These are phyloP conservation scores for Malassezia vespertilionis DNA, from an alignment of 1,284 basidiomycete species.

Conservation along the genomic window DNA sequence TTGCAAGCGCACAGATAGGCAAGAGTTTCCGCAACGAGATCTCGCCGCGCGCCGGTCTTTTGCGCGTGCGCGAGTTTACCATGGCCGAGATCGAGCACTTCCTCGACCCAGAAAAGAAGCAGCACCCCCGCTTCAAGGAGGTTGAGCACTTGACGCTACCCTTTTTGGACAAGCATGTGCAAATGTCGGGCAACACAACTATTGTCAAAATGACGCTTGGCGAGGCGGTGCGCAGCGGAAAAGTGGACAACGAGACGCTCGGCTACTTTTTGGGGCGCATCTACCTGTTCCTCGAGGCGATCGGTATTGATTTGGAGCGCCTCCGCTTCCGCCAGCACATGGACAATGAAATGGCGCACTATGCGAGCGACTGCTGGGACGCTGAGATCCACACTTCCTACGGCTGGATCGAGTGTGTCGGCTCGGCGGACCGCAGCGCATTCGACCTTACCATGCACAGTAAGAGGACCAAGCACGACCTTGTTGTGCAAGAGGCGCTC, in stretches of 20 bases:
- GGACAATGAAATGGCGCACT: slow-evolving; percentile 97
- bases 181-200: slow-evolving; percentile 64
- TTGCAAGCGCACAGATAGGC: slow-evolving; percentile 94
- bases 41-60: slow-evolving; percentile 82
- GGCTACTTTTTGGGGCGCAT: slow-evolving; percentile 95
- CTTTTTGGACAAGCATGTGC: slow-evolving; percentile 72
- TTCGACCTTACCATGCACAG: slow-evolving; percentile 68
- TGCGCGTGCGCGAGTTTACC: slow-evolving; percentile 95
- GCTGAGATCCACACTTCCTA: slow-evolving; percentile 89
- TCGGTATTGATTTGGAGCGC: slow-evolving; percentile 76
- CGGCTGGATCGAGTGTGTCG: slow-evolving; percentile 98
- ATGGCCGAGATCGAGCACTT: slow-evolving; percentile 99
- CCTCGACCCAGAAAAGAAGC: slow-evolving; percentile 88
- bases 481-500: slow-evolving; percentile 72
- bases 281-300: slow-evolving; percentile 76
- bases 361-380: slow-evolving; percentile 98
- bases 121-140: slow-evolving; percentile 71
- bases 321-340: slow-evolving; percentile 94
- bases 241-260: slow-evolving; percentile 92
- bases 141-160: slow-evolving; percentile 64
- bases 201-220: slow-evolving; percentile 65
- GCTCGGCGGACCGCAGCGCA: slow-evolving; percentile 95
- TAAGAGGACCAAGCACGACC: slow-evolving; percentile 52
- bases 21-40: slow-evolving; percentile 97
- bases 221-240: slow-evolving; percentile 69